Conservation (phyloP, 2,329 filamentous ascomycete genomes). For the Pestalotiopsis fici region DNA sequence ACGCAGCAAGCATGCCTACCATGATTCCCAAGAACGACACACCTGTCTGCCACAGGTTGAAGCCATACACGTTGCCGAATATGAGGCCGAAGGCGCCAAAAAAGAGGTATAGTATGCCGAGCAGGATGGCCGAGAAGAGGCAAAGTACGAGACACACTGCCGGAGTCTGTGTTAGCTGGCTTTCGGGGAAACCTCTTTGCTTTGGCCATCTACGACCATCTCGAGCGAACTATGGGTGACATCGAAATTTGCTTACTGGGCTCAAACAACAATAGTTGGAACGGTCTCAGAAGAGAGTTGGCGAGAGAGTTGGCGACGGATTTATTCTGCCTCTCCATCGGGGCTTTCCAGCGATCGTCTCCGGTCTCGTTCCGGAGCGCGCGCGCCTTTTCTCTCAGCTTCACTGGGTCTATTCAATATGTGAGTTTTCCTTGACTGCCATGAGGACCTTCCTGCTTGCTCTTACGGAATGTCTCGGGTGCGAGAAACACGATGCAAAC, state of each 20-base stretch:
- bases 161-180: background rate
- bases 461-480: constrained; percentile 80
- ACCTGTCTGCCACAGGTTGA: constrained; percentile 79
- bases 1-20: constrained; percentile 66
- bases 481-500: constrained; percentile 69
- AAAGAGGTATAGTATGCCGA: constrained; percentile 88
- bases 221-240: background rate
- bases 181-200: too few relatives aligned
- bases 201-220: background rate
- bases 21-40: constrained; percentile 74
- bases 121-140: constrained; percentile 78
- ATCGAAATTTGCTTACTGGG: constrained; percentile 66
- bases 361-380: constrained; percentile 72
- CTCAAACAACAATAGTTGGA: constrained; percentile 78
- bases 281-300: constrained; percentile 65
- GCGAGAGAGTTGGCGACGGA: constrained; percentile 66
- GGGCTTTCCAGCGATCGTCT: constrained; percentile 74
- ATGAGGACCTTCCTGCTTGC: constrained; percentile 37
- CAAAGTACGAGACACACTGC: constrained; percentile 64
- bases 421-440: background rate
- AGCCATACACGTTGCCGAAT: constrained; percentile 72
- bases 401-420: constrained; percentile 56
- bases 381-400: constrained; percentile 73
- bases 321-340: constrained; percentile 71
- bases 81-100: constrained; percentile 86